Evolutionary conservation across 1,284 basidiomycete species (phyloP).

Genomic region (Salmacisia buchloeana): DNA sequence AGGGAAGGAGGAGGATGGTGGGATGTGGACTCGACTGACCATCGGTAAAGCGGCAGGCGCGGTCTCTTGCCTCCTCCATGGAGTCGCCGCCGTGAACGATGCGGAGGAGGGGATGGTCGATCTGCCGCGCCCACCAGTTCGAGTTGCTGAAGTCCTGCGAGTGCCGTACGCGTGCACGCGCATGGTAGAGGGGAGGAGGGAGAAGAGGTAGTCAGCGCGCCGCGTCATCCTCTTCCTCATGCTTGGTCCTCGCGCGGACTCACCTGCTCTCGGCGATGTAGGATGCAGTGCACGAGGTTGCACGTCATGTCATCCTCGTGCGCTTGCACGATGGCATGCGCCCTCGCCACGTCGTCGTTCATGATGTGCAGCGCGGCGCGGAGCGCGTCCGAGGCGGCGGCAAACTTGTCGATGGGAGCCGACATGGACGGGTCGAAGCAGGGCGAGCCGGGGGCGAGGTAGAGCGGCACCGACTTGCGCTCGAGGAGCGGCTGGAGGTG

Average conservation of each 20-base stretch:
- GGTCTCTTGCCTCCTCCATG: neutral
- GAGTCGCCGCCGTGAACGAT: neutral
- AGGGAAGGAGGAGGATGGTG: neutral
- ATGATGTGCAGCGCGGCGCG: neutral
- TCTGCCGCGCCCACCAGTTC: neutral
- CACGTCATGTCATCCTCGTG: slow-evolving; percentile 1
- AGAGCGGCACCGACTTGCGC: slow-evolving; percentile 1
- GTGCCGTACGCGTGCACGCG: too few species aligned
- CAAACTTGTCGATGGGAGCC: neutral
- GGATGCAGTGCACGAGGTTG: neutral
- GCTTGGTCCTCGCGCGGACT: neutral
- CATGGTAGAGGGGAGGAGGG: neutral
- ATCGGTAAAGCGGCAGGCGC: slow-evolving; percentile 3
- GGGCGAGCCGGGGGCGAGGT: neutral
- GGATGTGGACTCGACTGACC: neutral
- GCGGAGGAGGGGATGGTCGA: neutral
- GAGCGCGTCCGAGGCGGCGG: neutral
- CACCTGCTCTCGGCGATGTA: slow-evolving; percentile 3
- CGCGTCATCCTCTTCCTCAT: neutral
- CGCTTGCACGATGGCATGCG: neutral
- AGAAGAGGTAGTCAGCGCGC: neutral
- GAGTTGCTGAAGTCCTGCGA: slow-evolving; percentile 6
- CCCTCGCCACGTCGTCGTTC: neutral
- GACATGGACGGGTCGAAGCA: neutral
- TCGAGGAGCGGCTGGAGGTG: neutral